phyloP scores from a whole-genome alignment of 768 basidiomycete genomes.

The Leccinum truebloodii region DNA sequence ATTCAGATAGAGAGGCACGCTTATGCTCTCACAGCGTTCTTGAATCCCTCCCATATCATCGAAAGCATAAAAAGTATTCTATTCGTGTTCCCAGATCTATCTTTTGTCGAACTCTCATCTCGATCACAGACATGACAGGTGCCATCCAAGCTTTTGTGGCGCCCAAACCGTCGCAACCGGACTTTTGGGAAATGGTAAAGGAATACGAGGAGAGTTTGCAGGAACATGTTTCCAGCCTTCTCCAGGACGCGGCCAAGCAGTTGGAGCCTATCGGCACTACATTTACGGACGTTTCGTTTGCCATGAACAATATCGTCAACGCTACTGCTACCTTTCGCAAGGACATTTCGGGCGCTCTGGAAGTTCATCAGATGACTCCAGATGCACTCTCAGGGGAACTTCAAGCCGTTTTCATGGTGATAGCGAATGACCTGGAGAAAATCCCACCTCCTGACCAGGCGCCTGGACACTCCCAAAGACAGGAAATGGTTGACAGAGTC shows the following conservation, averaged over 20 bases:
- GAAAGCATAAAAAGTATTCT: background rate
- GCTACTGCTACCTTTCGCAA: slow-evolving; percentile 17
- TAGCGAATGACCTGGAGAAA: slow-evolving; percentile 4
- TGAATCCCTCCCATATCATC: background rate
- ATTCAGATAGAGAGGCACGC: background rate
- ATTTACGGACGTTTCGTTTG: slow-evolving; percentile 5
- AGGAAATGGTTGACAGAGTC: slow-evolving; percentile 8
- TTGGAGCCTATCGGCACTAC: slow-evolving; percentile 8
- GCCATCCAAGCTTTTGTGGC: background rate
- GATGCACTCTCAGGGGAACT: slow-evolving; percentile 13
- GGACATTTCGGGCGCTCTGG: slow-evolving; percentile 8
- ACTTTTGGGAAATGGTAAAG: slow-evolving; percentile 16
- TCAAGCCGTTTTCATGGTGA: slow-evolving; percentile 5
- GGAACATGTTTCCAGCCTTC: slow-evolving; percentile 7
- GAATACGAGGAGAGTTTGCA: slow-evolving; percentile 5
- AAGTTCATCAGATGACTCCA: slow-evolving; percentile 4
- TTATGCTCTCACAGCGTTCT: background rate
- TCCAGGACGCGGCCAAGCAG: background rate
- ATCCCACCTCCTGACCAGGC: background rate
- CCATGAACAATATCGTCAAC: slow-evolving; percentile 7
- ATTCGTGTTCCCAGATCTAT: background rate
- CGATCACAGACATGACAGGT: background rate
- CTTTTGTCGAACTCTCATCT: background rate
- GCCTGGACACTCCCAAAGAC: slow-evolving; percentile 7
- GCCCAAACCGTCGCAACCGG: background rate